Conservation (phyloP, 78 protist genomes). For the Cavenderia fasciculata region DNA sequence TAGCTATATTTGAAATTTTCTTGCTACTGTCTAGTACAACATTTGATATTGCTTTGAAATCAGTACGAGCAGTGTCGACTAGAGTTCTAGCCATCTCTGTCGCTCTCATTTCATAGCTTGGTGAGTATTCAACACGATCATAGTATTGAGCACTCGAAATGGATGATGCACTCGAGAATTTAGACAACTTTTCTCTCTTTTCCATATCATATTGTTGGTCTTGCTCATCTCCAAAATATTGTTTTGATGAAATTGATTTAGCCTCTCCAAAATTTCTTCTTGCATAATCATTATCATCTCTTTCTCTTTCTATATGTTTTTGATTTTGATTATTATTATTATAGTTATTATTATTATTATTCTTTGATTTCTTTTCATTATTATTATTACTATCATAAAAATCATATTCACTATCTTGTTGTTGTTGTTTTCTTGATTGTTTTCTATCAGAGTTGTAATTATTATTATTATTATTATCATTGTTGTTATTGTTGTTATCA, state of each 20-base stretch:
- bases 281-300: slow-evolving; percentile 64
- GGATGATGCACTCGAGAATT: slow-evolving; percentile 54
- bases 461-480: neutral
- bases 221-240: slow-evolving; percentile 72
- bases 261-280: slow-evolving; percentile 75
- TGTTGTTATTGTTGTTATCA: no score
- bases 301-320: no score
- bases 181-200: slow-evolving; percentile 38
- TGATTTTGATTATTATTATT: no score
- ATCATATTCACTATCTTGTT: neutral
- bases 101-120: neutral
- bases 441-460: neutral
- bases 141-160: slow-evolving; percentile 80
- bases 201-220: slow-evolving; percentile 47
- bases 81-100: slow-evolving; percentile 15
- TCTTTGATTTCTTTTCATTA: neutral
- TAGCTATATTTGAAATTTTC: slow-evolving; percentile 46
- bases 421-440: neutral
- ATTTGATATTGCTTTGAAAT: slow-evolving; percentile 29
- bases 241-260: slow-evolving; percentile 75
- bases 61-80: slow-evolving; percentile 35
- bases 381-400: neutral
- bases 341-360: no score
- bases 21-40: slow-evolving; percentile 19
- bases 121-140: slow-evolving; percentile 53